Conservation (phyloP, 2,329 filamentous ascomycete species). For the Colletotrichum higginsianum region DNA sequence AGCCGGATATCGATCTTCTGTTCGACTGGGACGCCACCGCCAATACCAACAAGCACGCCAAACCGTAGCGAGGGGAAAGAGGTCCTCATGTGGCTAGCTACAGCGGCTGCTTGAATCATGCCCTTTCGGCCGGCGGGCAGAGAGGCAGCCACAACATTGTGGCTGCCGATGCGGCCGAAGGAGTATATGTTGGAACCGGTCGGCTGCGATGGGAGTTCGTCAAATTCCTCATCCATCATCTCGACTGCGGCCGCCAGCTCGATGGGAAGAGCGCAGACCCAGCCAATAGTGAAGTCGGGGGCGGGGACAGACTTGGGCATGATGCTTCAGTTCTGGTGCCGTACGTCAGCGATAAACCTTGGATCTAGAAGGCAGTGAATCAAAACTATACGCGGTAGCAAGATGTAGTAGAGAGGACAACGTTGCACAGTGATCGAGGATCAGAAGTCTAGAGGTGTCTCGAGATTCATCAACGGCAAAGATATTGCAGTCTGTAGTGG, state of each 20-base stretch:
- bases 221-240: slow-evolving; percentile 37
- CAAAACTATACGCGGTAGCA: too few species aligned
- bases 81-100: slow-evolving; percentile 49
- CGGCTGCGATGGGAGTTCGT: neutral
- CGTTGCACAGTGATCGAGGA: too few species aligned
- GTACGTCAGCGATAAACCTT: too few species aligned
- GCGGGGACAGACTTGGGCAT: neutral
- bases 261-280: neutral
- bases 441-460: too few species aligned
- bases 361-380: too few species aligned
- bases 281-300: neutral
- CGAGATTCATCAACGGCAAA: too few species aligned
- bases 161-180: slow-evolving; percentile 39
- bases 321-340: too few species aligned
- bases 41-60: slow-evolving; percentile 47
- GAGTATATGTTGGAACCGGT: slow-evolving; percentile 28
- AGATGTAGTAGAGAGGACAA: too few species aligned
- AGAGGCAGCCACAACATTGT: slow-evolving; percentile 44
- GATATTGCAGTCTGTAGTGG: too few species aligned
- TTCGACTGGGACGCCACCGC: slow-evolving; percentile 44
- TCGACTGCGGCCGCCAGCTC: neutral
- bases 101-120: slow-evolving; percentile 27
- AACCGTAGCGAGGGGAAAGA: slow-evolving; percentile 32
- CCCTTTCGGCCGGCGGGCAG: slow-evolving; percentile 43
- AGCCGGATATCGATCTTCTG: slow-evolving; percentile 36